Conservation (phyloP, 768 basidiomycete species). For the Ramaria sp. region DNA sequence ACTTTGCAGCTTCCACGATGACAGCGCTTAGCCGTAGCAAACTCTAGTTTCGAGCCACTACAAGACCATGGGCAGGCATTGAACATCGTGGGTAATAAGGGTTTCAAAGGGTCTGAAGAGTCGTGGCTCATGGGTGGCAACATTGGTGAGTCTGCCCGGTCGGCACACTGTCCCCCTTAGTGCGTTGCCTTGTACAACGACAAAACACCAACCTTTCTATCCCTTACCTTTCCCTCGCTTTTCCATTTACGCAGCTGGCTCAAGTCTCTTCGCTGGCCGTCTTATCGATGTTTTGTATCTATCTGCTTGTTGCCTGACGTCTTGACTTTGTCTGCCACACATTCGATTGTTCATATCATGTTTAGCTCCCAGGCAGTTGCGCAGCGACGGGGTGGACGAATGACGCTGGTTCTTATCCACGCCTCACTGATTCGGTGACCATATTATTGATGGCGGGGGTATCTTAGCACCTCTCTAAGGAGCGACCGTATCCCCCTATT, state of each 20-base stretch:
- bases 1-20: no score
- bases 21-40: no score
- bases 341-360: not conserved
- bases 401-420: not conserved
- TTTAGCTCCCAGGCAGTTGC: not conserved
- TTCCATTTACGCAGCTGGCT: not conserved
- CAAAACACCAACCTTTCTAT: no score
- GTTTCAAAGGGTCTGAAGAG: no score
- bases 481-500: conserved; percentile 20
- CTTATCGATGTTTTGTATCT: not conserved
- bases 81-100: no score
- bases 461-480: conserved; percentile 24
- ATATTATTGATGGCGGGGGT: not conserved
- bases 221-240: not conserved
- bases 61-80: no score
- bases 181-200: no score
- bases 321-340: not conserved
- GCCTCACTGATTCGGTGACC: not conserved
- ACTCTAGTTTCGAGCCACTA: no score
- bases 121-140: no score
- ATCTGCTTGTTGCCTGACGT: not conserved
- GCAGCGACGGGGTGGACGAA: not conserved
- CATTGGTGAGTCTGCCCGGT: no score
- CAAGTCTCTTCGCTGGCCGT: not conserved
- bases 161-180: no score